These are phyloP conservation scores for Durusdinium trenchii DNA, from an alignment of 73 alveolate genomes.

Conservation along the genomic window DNA sequence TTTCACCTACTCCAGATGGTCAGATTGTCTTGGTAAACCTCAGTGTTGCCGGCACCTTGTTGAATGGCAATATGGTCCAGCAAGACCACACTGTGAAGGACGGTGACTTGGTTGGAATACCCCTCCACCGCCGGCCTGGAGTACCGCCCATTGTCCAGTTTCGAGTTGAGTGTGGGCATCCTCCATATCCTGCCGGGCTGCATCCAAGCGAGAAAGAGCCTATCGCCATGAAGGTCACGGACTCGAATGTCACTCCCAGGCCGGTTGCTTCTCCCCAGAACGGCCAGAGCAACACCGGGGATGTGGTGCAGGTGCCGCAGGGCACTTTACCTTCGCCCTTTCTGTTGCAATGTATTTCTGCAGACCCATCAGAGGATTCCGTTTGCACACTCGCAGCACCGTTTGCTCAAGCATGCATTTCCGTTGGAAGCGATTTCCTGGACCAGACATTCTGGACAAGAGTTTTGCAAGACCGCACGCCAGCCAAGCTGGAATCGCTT, in stretches of 20 bases:
- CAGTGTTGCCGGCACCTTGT: constrained; percentile 67
- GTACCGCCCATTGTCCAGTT: constrained; percentile 73
- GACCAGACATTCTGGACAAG: background rate
- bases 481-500: background rate
- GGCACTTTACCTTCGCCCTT: constrained; percentile 66
- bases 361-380: background rate
- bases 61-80: constrained; percentile 47
- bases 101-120: constrained; percentile 55
- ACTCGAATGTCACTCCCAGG: too few species aligned
- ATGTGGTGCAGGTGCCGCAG: constrained; percentile 2
- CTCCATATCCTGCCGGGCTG: background rate
- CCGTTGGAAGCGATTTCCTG: background rate
- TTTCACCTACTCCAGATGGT: background rate
- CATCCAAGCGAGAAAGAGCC: background rate
- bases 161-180: constrained; percentile 20
- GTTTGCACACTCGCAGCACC: constrained; percentile 7
- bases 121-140: constrained; percentile 26
- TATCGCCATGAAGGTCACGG: too few species aligned
- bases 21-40: background rate
- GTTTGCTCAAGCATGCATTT: constrained; percentile 24
- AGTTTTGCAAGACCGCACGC: background rate
- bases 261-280: too few species aligned
- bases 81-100: constrained; percentile 17
- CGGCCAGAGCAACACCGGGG: too few species aligned
- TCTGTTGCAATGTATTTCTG: constrained; percentile 11